Conservation (phyloP, 1,139 yeast genomes). For the Debaryomycetaceae sp. region DNA sequence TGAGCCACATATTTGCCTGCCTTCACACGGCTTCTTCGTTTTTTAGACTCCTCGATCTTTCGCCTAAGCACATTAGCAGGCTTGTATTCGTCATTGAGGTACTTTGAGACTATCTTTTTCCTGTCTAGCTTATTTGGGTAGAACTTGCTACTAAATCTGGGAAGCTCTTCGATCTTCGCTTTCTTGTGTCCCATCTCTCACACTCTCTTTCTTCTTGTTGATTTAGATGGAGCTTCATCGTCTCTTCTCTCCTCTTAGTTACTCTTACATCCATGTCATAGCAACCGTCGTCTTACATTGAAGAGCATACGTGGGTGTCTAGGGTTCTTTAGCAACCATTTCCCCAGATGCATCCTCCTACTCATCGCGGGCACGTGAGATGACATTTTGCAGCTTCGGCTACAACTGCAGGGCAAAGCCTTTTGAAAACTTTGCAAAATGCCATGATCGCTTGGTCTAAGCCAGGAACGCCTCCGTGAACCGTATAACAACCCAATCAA, state of each 20-base stretch:
- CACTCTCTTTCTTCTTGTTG: no score
- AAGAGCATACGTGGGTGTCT: not conserved
- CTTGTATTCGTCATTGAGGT: constrained; percentile 22
- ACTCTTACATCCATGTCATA: no score
- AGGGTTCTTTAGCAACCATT: not conserved
- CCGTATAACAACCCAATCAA: no score
- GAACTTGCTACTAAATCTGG: constrained; percentile 12
- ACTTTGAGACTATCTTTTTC: constrained; percentile 12
- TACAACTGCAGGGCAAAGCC: not conserved
- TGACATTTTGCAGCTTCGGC: constrained; percentile 1
- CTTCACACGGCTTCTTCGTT: constrained; percentile 4
- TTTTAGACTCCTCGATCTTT: constrained; percentile 1
- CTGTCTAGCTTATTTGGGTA: constrained; percentile 15
- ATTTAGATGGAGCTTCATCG: no score
- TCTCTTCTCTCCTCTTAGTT: no score
- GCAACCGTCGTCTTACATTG: no score
- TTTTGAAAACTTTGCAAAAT: not conserved
- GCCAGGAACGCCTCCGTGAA: no score
- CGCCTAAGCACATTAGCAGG: constrained; percentile 14
- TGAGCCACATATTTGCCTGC: constrained; percentile 28
- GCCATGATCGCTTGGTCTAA: not conserved
- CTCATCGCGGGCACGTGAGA: not conserved
- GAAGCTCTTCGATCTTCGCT: constrained; percentile 12
- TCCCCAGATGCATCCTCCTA: not conserved
- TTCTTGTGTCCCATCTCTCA: constrained; percentile 7